Percentiles rank a stretch among this genome's conserved stretches.
phyloP scores from a whole-genome alignment of 1,284 basidiomycete genomes.

The Trichosporon inkin region DNA sequence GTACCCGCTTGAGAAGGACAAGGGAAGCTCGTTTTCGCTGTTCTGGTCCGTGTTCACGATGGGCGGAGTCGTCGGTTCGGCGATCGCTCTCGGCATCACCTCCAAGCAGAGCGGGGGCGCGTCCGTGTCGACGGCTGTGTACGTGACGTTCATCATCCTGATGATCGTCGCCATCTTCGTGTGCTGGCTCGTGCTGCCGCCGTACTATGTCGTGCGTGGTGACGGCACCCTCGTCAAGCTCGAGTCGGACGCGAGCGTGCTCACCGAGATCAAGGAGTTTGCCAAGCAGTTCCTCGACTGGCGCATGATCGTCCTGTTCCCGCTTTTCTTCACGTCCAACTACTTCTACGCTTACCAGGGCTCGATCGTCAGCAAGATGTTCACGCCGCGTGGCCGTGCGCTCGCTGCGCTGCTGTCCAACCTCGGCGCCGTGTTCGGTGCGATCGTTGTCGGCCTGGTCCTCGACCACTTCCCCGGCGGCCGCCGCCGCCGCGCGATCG shows the following conservation, averaged over 20 bases:
- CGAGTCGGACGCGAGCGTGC: constrained; percentile 20
- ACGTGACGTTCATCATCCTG: constrained; percentile 47
- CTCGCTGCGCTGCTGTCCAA: constrained; percentile 36
- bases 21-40: constrained; percentile 14
- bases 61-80: constrained; percentile 52
- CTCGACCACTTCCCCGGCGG: constrained; percentile 39
- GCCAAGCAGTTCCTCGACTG: constrained; percentile 36
- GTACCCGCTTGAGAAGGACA: constrained; percentile 49
- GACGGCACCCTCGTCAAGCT: constrained; percentile 42
- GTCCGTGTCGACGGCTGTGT: constrained; percentile 38
- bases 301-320: constrained; percentile 38
- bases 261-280: constrained; percentile 34
- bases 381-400: constrained; percentile 41
- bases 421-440: constrained; percentile 40
- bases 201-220: constrained; percentile 35
- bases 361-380: constrained; percentile 36
- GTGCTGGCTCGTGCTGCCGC: constrained; percentile 39
- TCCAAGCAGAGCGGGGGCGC: constrained; percentile 29
- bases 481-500: constrained; percentile 35
- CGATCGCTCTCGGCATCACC: constrained; percentile 51
- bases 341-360: constrained; percentile 44
- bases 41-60: constrained; percentile 54
- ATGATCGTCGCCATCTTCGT: constrained; percentile 37
- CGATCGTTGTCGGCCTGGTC: constrained; percentile 39
- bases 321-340: constrained; percentile 42